Evolutionary conservation across 352 stramenopile genomes (phyloP).

Genomic region (Phytophthora melonis): DNA sequence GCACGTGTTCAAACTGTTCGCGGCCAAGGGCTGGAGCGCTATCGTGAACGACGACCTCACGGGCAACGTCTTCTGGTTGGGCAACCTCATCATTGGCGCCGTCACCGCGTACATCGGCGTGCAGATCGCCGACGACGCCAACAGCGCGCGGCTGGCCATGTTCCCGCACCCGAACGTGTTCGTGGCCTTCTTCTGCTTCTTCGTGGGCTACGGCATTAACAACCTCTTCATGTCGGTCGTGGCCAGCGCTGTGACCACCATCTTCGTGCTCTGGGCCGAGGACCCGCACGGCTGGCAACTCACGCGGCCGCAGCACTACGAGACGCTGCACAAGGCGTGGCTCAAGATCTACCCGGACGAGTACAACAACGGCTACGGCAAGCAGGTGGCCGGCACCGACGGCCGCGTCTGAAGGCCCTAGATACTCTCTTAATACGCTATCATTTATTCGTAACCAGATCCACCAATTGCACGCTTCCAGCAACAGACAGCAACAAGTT

Average conservation of each 20-base stretch:
- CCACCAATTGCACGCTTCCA: not conserved
- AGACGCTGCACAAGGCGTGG: slow-evolving; percentile 78
- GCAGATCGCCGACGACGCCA: slow-evolving; percentile 55
- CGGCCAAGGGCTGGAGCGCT: slow-evolving; percentile 82
- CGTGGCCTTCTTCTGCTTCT: slow-evolving; percentile 76
- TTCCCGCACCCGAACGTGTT: slow-evolving; percentile 74
- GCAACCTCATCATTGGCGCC: slow-evolving; percentile 78
- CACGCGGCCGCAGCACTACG: slow-evolving; percentile 77
- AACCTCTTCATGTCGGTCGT: slow-evolving; percentile 79
- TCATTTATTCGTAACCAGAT: not conserved
- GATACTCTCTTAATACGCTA: not conserved
- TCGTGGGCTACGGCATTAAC: slow-evolving; percentile 80
- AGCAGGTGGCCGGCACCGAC: slow-evolving; percentile 45
- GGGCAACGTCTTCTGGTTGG: slow-evolving; percentile 86
- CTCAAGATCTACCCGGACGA: slow-evolving; percentile 85
- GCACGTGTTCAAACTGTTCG: slow-evolving; percentile 86
- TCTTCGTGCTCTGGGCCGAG: slow-evolving; percentile 89
- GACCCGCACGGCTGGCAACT: slow-evolving; percentile 81
- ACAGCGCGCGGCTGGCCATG: slow-evolving; percentile 65
- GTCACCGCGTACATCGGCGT: slow-evolving; percentile 74
- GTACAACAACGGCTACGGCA: slow-evolving; percentile 86
- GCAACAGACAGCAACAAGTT: not conserved
- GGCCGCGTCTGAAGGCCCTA: slow-evolving; percentile 17
- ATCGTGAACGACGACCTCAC: slow-evolving; percentile 92
- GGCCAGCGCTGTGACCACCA: slow-evolving; percentile 76